These are phyloP conservation scores for Hyaloscypha bicolor DNA, from an alignment of 495 filamentous ascomycete species.

Conservation along the genomic window DNA sequence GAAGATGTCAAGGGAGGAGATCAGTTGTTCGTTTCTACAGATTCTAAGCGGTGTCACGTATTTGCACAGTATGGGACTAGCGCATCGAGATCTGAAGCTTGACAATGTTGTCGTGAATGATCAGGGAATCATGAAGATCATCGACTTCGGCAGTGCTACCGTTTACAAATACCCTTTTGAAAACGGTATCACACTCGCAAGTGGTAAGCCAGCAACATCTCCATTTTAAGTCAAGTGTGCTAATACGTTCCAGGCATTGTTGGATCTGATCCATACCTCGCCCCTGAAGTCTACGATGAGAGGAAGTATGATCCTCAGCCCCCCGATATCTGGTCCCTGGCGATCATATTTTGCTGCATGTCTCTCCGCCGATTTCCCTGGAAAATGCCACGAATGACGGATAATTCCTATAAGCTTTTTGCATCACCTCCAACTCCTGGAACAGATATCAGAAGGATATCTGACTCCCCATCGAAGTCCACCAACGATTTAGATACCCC, in stretches of 20 bases:
- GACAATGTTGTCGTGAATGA: constrained; percentile 99
- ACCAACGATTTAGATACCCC: constrained; percentile 25
- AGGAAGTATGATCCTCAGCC: constrained; percentile 93
- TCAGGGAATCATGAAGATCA: constrained; percentile 98
- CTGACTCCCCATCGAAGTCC: constrained; percentile 32
- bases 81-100: constrained; percentile 94
- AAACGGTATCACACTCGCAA: constrained; percentile 81
- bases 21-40: constrained; percentile 89
- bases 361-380: constrained; percentile 93
- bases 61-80: constrained; percentile 92
- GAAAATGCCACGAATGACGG: constrained; percentile 89
- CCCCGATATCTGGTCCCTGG: constrained; percentile 95
- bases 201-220: constrained; percentile 61
- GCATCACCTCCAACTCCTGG: constrained; percentile 69
- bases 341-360: constrained; percentile 99
- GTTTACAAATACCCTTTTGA: constrained; percentile 98
- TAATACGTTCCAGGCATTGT: constrained; percentile 73
- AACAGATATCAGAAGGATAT: constrained; percentile 41
- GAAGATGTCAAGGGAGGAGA: constrained; percentile 92
- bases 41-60: constrained; percentile 98
- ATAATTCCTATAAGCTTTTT: constrained; percentile 95
- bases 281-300: constrained; percentile 94
- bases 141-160: constrained; percentile 97
- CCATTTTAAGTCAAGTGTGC: constrained; percentile 17
- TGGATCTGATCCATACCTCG: constrained; percentile 95